Evolutionary conservation across 257 asterid genomes (phyloP), one percentile per base, ranked within the genome.

Genomic region (Solanum gandarillasii): DNA sequence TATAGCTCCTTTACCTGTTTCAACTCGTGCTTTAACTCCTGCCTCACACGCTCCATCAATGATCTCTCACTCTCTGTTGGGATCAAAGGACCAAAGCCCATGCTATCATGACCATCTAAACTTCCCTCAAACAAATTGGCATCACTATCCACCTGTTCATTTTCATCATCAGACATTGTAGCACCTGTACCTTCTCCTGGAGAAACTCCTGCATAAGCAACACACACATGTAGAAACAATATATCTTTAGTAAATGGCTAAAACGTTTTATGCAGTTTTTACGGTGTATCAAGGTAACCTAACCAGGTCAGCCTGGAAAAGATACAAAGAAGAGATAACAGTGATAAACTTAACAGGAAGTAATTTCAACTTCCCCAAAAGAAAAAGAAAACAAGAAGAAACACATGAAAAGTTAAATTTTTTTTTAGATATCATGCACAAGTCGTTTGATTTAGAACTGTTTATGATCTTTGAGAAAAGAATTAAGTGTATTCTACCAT

Each of bases 1-100:
- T 41, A 67, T 65, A 65, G 29, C 68, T 60, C 72, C 27, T 41
- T 43, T 85, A 93, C 94, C 90, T 93, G 92, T 87, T 93, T 93
- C 31, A 92, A 39, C 34, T 94, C 95, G 20, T 92, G 93, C 87
- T 94, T 92, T 46, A 92, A 90, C 91, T 94, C 94, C 84, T 91
- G 95, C 91, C 95, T 92, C 52, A 92, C 95, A 55, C 95, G 93
- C 89, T 94, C 95, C 95, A 94, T 93, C 89, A 93, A 70, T 31
- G 95, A 92, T 81, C 93, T 89, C 83, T 93, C 94, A 62, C 91
- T 92, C 88, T 93, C 95, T 3, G 95, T 91, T 62, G 93, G 95
- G 62, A 93, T 52, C 62, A 92, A 86, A 11, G 94, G 92, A 85
- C 94, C 95, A 48, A 92, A 91, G 14, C 94, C 95, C 90, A 92